These are phyloP conservation scores for Linaria vulgaris DNA, from an alignment of 257 asterid species.

Conservation along the genomic window DNA sequence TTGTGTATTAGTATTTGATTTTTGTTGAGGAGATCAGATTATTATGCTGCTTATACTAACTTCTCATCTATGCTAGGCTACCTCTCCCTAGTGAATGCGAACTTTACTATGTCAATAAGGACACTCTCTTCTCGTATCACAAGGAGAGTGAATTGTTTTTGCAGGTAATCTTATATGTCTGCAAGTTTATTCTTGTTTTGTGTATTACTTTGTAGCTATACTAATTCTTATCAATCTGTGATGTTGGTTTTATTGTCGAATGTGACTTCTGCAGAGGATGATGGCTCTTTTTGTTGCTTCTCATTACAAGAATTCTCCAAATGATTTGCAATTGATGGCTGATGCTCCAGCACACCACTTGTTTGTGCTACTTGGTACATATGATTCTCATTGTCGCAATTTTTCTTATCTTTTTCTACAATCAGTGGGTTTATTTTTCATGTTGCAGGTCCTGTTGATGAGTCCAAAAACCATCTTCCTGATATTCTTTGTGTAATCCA, in stretches of 20 bases:
- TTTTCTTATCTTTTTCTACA: slow-evolving; percentile 6
- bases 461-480: slow-evolving; percentile 80
- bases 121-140: slow-evolving; percentile 89
- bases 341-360: slow-evolving; percentile 99
- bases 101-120: slow-evolving; percentile 90
- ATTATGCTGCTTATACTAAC: slow-evolving; percentile 15
- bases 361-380: slow-evolving; percentile 93
- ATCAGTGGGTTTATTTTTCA: slow-evolving; percentile 21
- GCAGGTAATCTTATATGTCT: slow-evolving; percentile 48
- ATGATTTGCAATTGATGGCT: slow-evolving; percentile 93
- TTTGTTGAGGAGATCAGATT: slow-evolving; percentile 13
- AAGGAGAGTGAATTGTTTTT: slow-evolving; percentile 83
- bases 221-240: slow-evolving; percentile 1
- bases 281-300: slow-evolving; percentile 98
- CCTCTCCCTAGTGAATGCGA: slow-evolving; percentile 82
- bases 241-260: slow-evolving; percentile 13
- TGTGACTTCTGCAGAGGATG: slow-evolving; percentile 71
- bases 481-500: slow-evolving; percentile 93
- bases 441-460: slow-evolving; percentile 86
- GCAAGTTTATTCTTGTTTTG: background rate
- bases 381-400: slow-evolving; percentile 13
- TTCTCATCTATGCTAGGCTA: slow-evolving; percentile 42
- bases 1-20: slow-evolving; percentile 22
- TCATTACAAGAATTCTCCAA: slow-evolving; percentile 93
- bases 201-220: slow-evolving; percentile 3